Evolutionary conservation across 352 stramenopile species (phyloP).

Genomic region (Globisporangium nagaii): DNA sequence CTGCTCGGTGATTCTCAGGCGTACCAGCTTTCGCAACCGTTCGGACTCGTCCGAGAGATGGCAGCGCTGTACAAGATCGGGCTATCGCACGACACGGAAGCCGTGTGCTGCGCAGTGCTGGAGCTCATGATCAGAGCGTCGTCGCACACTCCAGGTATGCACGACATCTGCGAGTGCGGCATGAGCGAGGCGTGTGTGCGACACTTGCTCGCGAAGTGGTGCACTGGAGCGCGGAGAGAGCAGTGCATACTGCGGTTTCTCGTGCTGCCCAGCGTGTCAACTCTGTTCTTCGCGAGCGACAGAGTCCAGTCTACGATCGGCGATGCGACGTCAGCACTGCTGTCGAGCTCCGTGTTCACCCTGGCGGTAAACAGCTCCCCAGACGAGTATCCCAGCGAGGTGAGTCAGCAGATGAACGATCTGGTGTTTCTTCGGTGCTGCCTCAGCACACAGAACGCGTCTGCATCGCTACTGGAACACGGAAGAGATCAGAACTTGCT

Average conservation of each 20-base stretch:
- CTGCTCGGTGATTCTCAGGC: neutral
- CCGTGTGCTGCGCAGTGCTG: neutral
- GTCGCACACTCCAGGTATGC: neutral
- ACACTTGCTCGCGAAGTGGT: constrained; percentile 1
- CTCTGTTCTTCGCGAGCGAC: constrained; percentile 10
- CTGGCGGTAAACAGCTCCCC: constrained; percentile 31
- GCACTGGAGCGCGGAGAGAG: neutral
- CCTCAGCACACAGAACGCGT: constrained; percentile 25
- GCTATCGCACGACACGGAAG: neutral
- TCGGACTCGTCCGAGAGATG: constrained; percentile 1
- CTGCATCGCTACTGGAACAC: neutral
- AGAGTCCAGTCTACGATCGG: constrained; percentile 11
- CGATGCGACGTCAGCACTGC: constrained; percentile 9
- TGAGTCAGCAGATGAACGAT: constrained; percentile 10
- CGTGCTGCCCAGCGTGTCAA: neutral
- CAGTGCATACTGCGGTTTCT: constrained; percentile 5
- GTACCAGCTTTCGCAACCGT: neutral
- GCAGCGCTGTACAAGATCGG: neutral
- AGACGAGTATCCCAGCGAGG: constrained; percentile 22
- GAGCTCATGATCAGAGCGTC: neutral
- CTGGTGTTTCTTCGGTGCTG: constrained; percentile 25
- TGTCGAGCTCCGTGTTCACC: constrained; percentile 17
- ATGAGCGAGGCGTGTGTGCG: neutral
- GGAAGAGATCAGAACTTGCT: neutral
- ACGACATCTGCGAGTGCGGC: neutral